phyloP scores from a whole-genome alignment of 345 rosid genomes.

The Citrus hindsii region DNA sequence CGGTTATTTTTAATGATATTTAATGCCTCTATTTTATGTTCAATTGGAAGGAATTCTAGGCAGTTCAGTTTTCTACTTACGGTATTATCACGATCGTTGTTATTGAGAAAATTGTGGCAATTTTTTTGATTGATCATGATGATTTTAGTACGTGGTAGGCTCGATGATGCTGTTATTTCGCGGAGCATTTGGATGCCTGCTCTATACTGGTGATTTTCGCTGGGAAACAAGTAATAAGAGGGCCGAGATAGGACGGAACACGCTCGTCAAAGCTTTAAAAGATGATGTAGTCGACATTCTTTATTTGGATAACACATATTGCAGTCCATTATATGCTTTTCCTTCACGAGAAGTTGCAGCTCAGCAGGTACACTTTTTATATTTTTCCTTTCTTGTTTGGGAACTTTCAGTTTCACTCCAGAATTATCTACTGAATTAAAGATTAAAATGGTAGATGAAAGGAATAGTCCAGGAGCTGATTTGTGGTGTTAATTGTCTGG shows the following conservation, averaged over 20 bases:
- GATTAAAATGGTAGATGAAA: not conserved
- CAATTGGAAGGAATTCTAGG: no score
- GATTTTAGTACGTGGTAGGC: conserved; percentile 27
- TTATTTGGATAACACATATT: conserved; percentile 76
- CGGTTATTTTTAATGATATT: not conserved
- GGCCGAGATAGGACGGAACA: conserved; percentile 28
- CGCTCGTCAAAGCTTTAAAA: conserved; percentile 43
- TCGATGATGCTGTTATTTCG: conserved; percentile 77
- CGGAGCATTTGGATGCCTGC: conserved; percentile 64
- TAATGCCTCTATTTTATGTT: not conserved
- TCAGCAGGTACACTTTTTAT: conserved; percentile 35
- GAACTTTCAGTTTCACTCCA: not conserved
- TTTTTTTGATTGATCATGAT: not conserved
- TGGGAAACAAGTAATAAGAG: conserved; percentile 48
- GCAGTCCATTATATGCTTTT: conserved; percentile 55
- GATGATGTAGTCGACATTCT: conserved; percentile 39
- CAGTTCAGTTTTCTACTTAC: not conserved
- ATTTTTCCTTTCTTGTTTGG: not conserved
- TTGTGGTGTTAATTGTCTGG: conserved; percentile 4
- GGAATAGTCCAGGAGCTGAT: not conserved
- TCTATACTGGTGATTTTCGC: conserved; percentile 73
- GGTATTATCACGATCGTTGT: not conserved
- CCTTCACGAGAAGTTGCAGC: conserved; percentile 62
- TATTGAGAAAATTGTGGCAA: not conserved
- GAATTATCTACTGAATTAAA: conserved; percentile 9